Percentiles rank a stretch among this genome's conserved stretches.
Conservation (phyloP, 2,329 filamentous ascomycete species). For the Nectriaceae sp. region DNA sequence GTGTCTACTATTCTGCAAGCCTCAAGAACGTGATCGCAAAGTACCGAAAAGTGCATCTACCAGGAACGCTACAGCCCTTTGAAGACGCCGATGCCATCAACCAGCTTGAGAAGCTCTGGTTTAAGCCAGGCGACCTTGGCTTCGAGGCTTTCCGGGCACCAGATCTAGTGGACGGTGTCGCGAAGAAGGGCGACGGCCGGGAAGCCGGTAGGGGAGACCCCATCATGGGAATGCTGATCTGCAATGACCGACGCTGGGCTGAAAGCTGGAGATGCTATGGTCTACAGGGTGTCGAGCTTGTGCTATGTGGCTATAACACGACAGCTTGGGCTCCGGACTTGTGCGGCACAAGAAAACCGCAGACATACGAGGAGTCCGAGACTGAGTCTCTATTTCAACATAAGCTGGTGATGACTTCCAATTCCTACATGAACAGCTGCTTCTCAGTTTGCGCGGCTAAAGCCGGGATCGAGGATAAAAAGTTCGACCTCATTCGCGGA, state of each 20-base stretch:
- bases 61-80: background rate
- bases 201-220: constrained; percentile 2
- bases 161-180: background rate
- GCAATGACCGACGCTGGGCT: constrained; percentile 7
- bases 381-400: constrained; percentile 1
- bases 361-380: background rate
- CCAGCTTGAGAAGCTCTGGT: constrained; percentile 5
- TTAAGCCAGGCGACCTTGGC: background rate
- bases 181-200: background rate
- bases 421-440: constrained; percentile 5
- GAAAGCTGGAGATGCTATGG: constrained; percentile 6
- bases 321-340: constrained; percentile 1
- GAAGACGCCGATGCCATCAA: background rate
- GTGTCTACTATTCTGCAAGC: constrained; percentile 5
- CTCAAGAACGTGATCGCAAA: constrained; percentile 1
- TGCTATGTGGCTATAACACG: constrained; percentile 5
- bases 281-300: constrained; percentile 3
- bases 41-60: constrained; percentile 6
- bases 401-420: background rate
- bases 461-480: constrained; percentile 2
- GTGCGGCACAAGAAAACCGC: background rate
- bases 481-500: background rate
- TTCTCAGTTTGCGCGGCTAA: constrained; percentile 3
- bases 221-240: constrained; percentile 6
- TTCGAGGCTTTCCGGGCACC: constrained; percentile 6